These are phyloP conservation scores for Neopestalotiopsis sp. DNA, from an alignment of 2,329 filamentous ascomycete species.

Conservation along the genomic window DNA sequence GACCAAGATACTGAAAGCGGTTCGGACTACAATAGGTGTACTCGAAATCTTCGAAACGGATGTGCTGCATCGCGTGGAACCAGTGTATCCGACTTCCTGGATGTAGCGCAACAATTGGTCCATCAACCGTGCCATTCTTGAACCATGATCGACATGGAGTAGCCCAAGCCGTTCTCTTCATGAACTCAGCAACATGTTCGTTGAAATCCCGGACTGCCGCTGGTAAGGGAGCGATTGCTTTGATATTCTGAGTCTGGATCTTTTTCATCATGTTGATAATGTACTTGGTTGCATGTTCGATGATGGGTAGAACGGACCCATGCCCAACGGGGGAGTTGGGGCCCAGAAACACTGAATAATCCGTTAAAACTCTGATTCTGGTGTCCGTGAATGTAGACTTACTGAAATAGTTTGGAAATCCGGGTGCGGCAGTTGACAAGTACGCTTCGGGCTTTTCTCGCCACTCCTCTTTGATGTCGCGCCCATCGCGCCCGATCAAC, in stretches of 20 bases:
- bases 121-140: not conserved
- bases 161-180: slow-evolving; percentile 10
- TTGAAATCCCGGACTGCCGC: slow-evolving; percentile 1
- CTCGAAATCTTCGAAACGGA: not conserved
- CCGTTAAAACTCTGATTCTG: not conserved
- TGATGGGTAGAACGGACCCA: slow-evolving; percentile 5
- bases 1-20: slow-evolving; percentile 2
- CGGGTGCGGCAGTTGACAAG: slow-evolving; percentile 16
- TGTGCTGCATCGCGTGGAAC: slow-evolving; percentile 6
- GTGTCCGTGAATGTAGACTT: not conserved
- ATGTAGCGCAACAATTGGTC: not conserved
- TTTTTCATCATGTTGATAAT: slow-evolving; percentile 12
- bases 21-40: not conserved
- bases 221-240: not conserved
- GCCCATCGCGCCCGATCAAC: slow-evolving; percentile 27
- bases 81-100: slow-evolving; percentile 1
- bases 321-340: not conserved
- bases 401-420: slow-evolving; percentile 25
- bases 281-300: slow-evolving; percentile 13
- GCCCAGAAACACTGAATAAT: not conserved
- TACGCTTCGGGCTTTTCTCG: slow-evolving; percentile 24
- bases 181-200: slow-evolving; percentile 5
- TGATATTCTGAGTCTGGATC: not conserved
- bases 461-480: slow-evolving; percentile 26
- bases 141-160: slow-evolving; percentile 8